Conservation (phyloP, 306 rosid species). For the Bauhinia variegata region DNA sequence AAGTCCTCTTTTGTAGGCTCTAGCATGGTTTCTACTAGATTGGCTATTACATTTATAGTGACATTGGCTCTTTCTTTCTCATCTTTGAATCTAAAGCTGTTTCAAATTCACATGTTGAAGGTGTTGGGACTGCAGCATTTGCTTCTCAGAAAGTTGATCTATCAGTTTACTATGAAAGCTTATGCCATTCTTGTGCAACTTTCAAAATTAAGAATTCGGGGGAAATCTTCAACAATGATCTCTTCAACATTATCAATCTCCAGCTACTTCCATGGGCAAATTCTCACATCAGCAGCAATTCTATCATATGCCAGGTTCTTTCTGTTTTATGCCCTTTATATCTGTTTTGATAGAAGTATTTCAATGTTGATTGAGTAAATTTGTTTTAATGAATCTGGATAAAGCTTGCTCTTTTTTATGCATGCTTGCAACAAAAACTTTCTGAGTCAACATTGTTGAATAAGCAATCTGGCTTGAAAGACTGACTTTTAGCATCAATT, state of each 20-base stretch:
- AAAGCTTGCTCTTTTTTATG: background rate
- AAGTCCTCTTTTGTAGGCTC: constrained; percentile 22
- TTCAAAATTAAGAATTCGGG: constrained; percentile 50
- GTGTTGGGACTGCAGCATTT: background rate
- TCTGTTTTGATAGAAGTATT: constrained; percentile 10
- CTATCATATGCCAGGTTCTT: constrained; percentile 55
- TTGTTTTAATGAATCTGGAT: background rate
- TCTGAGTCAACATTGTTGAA: background rate
- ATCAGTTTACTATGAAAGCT: constrained; percentile 54
- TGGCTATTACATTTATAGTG: constrained; percentile 18
- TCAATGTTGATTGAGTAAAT: background rate
- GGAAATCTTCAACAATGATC: constrained; percentile 42
- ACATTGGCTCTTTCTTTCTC: constrained; percentile 24
- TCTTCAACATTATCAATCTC: constrained; percentile 54
- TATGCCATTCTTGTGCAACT: constrained; percentile 41
- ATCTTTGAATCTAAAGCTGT: constrained; percentile 29
- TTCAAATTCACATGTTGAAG: constrained; percentile 5
- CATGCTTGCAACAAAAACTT: background rate
- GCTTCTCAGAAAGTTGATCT: constrained; percentile 50
- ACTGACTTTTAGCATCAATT: background rate
- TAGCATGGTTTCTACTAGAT: constrained; percentile 33
- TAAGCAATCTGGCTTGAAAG: too few species aligned
- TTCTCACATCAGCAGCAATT: constrained; percentile 36
- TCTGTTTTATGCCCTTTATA: background rate
- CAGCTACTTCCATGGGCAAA: constrained; percentile 57